Evolutionary conservation across 2,329 filamentous ascomycete genomes (phyloP).

Genomic region (Pestalotiopsis fici): DNA sequence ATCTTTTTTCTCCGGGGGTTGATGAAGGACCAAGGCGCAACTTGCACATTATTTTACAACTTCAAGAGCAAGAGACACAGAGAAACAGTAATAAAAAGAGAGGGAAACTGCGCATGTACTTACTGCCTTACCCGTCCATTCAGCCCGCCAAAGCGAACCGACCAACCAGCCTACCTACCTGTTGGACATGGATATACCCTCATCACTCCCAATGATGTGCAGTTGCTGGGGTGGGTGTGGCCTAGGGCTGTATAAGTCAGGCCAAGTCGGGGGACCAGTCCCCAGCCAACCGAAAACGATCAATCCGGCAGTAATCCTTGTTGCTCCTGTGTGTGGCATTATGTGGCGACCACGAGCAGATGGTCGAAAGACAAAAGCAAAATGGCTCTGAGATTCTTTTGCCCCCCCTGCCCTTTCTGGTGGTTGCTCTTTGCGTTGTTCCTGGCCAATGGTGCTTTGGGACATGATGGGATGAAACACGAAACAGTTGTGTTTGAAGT

Average conservation of each 20-base stretch:
- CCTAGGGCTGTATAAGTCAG: background rate
- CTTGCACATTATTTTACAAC: background rate
- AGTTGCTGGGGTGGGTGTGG: background rate
- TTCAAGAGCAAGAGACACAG: background rate
- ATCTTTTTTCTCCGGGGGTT: background rate
- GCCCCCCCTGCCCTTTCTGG: background rate
- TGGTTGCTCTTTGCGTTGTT: background rate
- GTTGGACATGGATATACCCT: background rate
- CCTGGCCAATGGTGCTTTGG: background rate
- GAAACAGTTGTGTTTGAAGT: slow-evolving; percentile 11
- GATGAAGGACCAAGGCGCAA: background rate
- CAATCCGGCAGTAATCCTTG: background rate
- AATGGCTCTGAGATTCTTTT: too few species aligned
- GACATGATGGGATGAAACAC: slow-evolving; percentile 3
- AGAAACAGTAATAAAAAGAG: background rate
- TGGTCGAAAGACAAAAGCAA: background rate
- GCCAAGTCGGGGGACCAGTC: background rate
- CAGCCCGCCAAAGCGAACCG: too few species aligned
- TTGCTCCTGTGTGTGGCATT: background rate
- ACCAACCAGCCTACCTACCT: background rate
- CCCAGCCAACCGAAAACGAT: background rate
- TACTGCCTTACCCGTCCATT: background rate
- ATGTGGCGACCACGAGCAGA: background rate
- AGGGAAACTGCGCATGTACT: background rate
- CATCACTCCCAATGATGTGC: background rate